Percentiles rank a stretch among this genome's conserved stretches.
These are phyloP conservation scores for Ophiostoma australiae DNA, from an alignment of 2,329 filamentous ascomycete species.

Conservation along the genomic window DNA sequence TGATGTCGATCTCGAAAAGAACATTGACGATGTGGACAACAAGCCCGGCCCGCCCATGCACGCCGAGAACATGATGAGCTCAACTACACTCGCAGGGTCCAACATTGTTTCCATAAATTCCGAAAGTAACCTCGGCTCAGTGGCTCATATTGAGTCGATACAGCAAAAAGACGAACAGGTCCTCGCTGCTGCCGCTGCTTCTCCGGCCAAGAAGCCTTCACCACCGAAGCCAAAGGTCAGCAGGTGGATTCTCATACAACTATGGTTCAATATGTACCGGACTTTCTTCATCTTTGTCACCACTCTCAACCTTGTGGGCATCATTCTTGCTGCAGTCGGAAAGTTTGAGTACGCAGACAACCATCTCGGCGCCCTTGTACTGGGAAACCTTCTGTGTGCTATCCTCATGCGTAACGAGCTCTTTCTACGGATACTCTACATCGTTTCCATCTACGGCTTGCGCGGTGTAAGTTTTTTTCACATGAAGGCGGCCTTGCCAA, in stretches of 20 bases:
- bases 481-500: too few relatives aligned
- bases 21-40: background rate
- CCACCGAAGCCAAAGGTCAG: conserved; percentile 26
- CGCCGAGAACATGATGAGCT: background rate
- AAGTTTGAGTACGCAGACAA: background rate
- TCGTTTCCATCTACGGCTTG: background rate
- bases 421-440: background rate
- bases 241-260: conserved; percentile 35
- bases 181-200: background rate
- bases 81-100: background rate
- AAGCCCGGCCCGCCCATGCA: background rate
- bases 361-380: background rate
- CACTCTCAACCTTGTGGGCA: conserved; percentile 36
- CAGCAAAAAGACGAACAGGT: background rate
- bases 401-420: background rate
- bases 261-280: conserved; percentile 42
- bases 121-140: background rate
- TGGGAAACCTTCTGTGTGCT: background rate
- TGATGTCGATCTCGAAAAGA: background rate
- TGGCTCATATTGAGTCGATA: background rate
- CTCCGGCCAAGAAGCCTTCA: background rate
- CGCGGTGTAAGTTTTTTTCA: background rate
- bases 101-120: background rate
- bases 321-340: conserved; percentile 35
- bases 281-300: conserved; percentile 40